Evolutionary conservation across 1,284 basidiomycete genomes (phyloP), one percentile per base, ranked within the genome.

Genomic region (Cutaneotrichosporon arboriforme): DNA sequence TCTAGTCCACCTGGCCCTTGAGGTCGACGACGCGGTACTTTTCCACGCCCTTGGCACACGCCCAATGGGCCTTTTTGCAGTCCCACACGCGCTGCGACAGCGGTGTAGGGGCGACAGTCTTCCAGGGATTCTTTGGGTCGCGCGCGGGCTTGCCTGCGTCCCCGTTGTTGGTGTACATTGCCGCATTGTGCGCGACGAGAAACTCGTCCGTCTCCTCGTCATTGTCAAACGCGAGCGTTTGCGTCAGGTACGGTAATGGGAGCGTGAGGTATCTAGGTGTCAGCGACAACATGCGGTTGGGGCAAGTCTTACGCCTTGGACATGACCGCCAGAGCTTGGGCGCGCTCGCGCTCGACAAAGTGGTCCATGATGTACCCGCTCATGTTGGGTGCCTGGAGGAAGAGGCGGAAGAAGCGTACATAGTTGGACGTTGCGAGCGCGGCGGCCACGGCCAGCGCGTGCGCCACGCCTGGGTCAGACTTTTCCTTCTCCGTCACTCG

Each of bases 361-460:
- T 97, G 92, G 75, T 98, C 94, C 90, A 98, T 96, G 69, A 99
- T 91, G 75, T 97, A 97, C 52, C 84, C 92, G 47, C 91, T 90
- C 96, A 98, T 97, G 72, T 94, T 94, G 39, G 93, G 93, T 41
- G 91, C 89, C 55, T 81, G 80, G 61, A 83, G 66, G 76, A 90
- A 98, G 46, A 93, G 78, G 59, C 84, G 81, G 78, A 97, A 98
- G 64, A 99, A 83, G 44, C 83, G 81, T 76, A 90, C 87, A 76
- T 97, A 98, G 75, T 98, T 98, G 68, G 89, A 90, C 70, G 88
- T 88, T 42, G 91, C 84, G 55, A 93, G 76, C 22, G 92, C 87
- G 35, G 87, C 84, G 68, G 93, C 90, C 52, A 97, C 91, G 50
- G 81, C 79, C 56, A 98, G 81, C 41, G 96, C 92, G 74, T 99